Conservation (phyloP, 129 eudicot species). For the Ambrosia trifida region DNA sequence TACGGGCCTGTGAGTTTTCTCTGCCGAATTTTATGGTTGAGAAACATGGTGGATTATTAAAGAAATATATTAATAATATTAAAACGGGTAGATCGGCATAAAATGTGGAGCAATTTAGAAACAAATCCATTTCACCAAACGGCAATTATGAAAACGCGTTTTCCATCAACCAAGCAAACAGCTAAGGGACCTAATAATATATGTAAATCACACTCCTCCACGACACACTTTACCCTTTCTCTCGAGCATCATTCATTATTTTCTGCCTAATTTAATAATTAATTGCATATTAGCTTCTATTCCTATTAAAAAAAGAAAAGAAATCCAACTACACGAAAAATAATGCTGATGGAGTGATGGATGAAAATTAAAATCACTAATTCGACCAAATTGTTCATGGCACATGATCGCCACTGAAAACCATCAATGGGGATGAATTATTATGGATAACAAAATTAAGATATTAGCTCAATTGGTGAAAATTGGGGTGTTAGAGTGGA, state of each 20-base stretch:
- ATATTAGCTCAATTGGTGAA: not conserved
- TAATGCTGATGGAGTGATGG: not conserved
- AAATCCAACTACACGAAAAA: not conserved
- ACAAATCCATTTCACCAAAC: constrained; percentile 20
- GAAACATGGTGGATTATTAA: not conserved
- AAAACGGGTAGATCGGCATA: constrained; percentile 19
- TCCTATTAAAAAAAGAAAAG: not conserved
- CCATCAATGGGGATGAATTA: not conserved
- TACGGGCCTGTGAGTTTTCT: too few relatives aligned
- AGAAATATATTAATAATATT: not conserved
- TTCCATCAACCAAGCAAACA: constrained; percentile 27
- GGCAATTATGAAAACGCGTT: constrained; percentile 32
- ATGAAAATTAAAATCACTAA: constrained; percentile 8
- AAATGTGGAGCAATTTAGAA: constrained; percentile 25
- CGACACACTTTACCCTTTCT: constrained; percentile 9
- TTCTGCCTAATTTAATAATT: not conserved
- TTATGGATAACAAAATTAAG: not conserved
- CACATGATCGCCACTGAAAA: constrained; percentile 8
- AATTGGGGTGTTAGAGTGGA: too few relatives aligned
- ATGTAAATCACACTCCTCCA: constrained; percentile 31
- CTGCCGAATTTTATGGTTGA: too few relatives aligned
- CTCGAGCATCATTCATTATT: not conserved
- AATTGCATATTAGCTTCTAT: not conserved
- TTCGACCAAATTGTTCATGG: not conserved
- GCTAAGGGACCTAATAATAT: constrained; percentile 12